phyloP scores from a whole-genome alignment of 2,329 filamentous ascomycete species.

The Fusarium lateritium region DNA sequence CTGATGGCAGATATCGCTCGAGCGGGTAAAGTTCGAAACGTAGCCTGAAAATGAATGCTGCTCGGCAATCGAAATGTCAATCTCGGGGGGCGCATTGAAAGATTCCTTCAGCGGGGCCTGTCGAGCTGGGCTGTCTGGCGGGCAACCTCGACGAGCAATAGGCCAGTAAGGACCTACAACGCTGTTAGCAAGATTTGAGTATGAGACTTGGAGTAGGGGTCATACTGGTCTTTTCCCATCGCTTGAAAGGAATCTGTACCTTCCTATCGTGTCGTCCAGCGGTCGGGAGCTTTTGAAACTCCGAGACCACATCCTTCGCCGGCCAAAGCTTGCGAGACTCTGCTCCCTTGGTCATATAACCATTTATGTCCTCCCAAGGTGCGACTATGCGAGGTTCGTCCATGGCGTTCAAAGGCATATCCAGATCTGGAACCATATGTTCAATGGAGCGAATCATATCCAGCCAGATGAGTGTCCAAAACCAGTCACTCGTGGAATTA shows the following conservation, averaged over 20 bases:
- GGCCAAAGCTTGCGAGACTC: constrained; percentile 61
- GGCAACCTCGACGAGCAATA: constrained; percentile 71
- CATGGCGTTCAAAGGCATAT: constrained; percentile 76
- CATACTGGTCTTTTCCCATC: constrained; percentile 68
- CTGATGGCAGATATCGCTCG: constrained; percentile 75
- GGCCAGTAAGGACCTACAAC: constrained; percentile 68
- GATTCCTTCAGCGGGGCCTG: constrained; percentile 59
- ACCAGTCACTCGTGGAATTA: constrained; percentile 67
- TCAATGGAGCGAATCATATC: constrained; percentile 68
- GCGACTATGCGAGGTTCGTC: constrained; percentile 77
- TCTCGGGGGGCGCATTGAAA: constrained; percentile 61
- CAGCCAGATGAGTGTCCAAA: constrained; percentile 71
- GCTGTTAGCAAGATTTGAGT: constrained; percentile 14
- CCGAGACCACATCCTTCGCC: constrained; percentile 60
- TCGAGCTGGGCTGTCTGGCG: constrained; percentile 73
- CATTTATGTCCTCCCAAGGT: constrained; percentile 73
- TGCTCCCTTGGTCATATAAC: constrained; percentile 67
- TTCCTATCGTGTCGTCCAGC: constrained; percentile 56
- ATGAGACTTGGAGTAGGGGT: neutral
- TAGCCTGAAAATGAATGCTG: constrained; percentile 70
- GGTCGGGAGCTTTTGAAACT: constrained; percentile 61
- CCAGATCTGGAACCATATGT: constrained; percentile 74
- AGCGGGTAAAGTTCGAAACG: constrained; percentile 73
- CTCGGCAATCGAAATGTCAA: constrained; percentile 62
- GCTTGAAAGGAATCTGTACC: constrained; percentile 57